Evolutionary conservation across 2,329 filamentous ascomycete genomes (phyloP), one percentile per base, ranked within the genome.

Genomic region (Penicillium janthinellum): DNA sequence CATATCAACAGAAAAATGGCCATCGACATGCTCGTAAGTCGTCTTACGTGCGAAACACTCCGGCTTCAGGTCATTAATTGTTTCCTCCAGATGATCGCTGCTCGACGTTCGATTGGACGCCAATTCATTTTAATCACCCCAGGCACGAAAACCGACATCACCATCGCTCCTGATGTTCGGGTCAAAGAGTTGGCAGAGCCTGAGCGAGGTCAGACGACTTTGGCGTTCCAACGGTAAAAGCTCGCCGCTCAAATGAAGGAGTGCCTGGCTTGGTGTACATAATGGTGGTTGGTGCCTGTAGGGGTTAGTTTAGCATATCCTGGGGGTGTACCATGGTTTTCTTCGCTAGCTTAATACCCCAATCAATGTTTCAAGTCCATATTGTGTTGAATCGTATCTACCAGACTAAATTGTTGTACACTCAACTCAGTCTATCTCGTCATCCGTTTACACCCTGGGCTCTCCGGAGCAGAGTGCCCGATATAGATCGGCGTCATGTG

Each of bases 91-190:
- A 92, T 97, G 67, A 84, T 87, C 60, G 91, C 92, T 17, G 95
- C 95, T 39, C 86, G 95, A 69, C 86, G 90, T 34, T 91, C 91
- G 1, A 88, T 95, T n/a, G 92, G 92, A 28, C 86, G 92, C 62
- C 95, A 99, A 74, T 99, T 96, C 71, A 93, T 99, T 64, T 85
- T 99, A 57, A 99, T 99, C 73, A 97, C 94, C 2, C 95, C 95
- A 31, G 96, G 96, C 68, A 89, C 89, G 49, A 92, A 96, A 78
- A 77, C 73, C 11, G 79, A 81, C 51, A 81, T 81, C 56, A 78
- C 69, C 31, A 70, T 76, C 47, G 74, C 77, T n/a, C 73, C 76
- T 15, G 79, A 81, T 67, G 78, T 81, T 7, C 69, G 72, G 48
- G 76, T 79, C 12, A 78, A 78, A 61, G 78, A 81, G 73, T 70